These are phyloP conservation scores for Mycosphaerella sp. DNA, from an alignment of 2,329 filamentous ascomycete species.

Conservation along the genomic window DNA sequence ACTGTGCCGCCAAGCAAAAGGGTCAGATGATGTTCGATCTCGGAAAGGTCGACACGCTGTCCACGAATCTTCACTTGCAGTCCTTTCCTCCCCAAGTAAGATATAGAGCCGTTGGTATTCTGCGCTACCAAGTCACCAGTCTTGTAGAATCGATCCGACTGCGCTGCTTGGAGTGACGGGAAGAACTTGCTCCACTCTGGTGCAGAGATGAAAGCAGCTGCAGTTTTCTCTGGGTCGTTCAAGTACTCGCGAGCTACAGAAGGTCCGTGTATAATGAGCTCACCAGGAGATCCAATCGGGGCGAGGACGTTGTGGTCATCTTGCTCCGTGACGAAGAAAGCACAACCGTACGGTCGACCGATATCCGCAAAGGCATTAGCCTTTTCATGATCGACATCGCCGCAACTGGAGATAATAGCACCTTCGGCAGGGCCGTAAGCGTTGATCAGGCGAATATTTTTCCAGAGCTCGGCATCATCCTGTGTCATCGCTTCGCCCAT, in stretches of 20 bases:
- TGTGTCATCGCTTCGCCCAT: too few relatives aligned
- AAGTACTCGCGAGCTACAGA: conserved; percentile 43
- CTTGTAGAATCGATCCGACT: conserved; percentile 31
- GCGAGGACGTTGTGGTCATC: conserved; percentile 10
- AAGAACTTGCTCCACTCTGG: background rate
- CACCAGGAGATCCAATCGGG: conserved; percentile 29
- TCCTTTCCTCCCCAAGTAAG: background rate
- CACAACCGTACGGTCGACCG: background rate
- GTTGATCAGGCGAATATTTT: too few relatives aligned
- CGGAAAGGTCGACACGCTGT: background rate
- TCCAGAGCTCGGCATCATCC: too few relatives aligned
- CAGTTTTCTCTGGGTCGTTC: conserved; percentile 23
- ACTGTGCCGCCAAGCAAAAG: too few relatives aligned
- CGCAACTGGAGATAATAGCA: background rate
- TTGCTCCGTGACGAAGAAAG: conserved; percentile 10
- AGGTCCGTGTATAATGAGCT: conserved; percentile 42
- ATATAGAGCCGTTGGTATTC: background rate
- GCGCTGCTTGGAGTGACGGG: conserved; percentile 25
- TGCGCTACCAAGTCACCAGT: conserved; percentile 35
- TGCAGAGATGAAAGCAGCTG: conserved; percentile 27
- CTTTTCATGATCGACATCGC: background rate
- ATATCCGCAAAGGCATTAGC: background rate
- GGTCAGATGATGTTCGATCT: background rate
- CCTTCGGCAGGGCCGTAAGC: too few relatives aligned
- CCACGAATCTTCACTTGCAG: background rate